Conservation (phyloP, 2,329 filamentous ascomycete genomes). For the Ceratocystis papillata region DNA sequence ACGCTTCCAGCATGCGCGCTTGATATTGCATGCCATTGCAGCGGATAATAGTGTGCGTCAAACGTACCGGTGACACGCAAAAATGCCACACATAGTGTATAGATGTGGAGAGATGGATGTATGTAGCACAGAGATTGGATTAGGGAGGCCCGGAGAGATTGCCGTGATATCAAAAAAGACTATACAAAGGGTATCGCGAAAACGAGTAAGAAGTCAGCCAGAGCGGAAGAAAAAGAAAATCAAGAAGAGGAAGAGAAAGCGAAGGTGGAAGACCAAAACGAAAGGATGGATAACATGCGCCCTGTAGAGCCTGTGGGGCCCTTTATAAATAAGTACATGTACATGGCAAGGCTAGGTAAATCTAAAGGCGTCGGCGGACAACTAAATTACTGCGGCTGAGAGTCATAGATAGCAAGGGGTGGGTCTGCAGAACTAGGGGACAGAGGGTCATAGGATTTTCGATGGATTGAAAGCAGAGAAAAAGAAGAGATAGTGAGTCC, state of each 20-base stretch:
- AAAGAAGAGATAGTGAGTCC: conserved; percentile 5
- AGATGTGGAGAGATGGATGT: neutral
- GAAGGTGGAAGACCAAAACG: neutral
- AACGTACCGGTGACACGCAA: conserved; percentile 80
- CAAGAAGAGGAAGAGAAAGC: neutral
- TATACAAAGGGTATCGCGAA: conserved; percentile 1
- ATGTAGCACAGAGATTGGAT: neutral
- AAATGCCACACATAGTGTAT: conserved; percentile 82
- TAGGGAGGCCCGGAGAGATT: neutral
- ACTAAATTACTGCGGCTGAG: conserved; percentile 6
- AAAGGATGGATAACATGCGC: neutral
- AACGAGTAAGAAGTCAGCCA: neutral
- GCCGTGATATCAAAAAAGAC: neutral
- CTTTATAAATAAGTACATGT: conserved; percentile 3
- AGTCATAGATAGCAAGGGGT: conserved; percentile 11
- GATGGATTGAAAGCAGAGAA: neutral
- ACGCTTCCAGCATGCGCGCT: neutral
- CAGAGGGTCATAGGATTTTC: neutral
- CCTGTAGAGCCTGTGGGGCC: conserved; percentile 2
- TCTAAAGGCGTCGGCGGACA: neutral
- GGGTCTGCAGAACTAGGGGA: neutral
- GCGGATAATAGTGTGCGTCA: conserved; percentile 11
- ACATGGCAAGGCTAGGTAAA: neutral
- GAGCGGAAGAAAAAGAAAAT: neutral
- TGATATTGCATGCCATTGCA: neutral